Base-by-base conservation (phyloP, 2,329 filamentous ascomycete genomes). In the Exserohilum rostratum region DNA sequence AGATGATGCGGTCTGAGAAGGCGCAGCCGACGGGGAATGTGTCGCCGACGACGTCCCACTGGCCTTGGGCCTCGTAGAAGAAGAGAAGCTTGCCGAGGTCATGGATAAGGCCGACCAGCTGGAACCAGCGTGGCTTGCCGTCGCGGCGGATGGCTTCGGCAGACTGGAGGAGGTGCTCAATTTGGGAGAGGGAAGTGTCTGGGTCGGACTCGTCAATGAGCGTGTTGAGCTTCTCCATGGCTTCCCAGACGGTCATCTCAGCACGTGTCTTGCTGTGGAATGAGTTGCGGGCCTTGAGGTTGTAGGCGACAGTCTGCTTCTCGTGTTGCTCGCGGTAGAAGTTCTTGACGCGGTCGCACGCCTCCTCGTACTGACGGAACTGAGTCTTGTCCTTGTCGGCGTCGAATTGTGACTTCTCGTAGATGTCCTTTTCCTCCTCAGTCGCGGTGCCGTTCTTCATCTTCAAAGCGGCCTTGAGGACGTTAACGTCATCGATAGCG, bases 1-100 rank as follows among this genome's bases (percentile, higher is more conserved):
- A 91, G 78, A 96, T 89, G 79, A 93, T 93, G 62, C 83, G 81
- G 55, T 87, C 79, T 70, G 91, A 88, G 70, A 90, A 91, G 58
- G 83, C 84, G 74, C 88, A 91, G 66, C 90, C 90, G 37, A 92
- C 88, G 40, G 89, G 88, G 77, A 93, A 92, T 0, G 89, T 92
- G 76, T 93, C 90, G 53, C 92, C 92, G 22, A 96, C 92, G 3
- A 96, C 91, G 70, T 96, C 91, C 92, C 92, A 96, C 78, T 96
- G 92, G 46, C 91, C 91, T 68, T 88, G 80, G n/a, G 90, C 90
- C 57, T 86, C 90, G 78, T 90, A 90, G 79, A 91, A 90, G 80
- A 87, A 90, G 60, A 91, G 84, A 10, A 93, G 83, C 78, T 92
- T 93, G 74, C 90, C 90, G 1, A 92, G 81, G 70, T 92, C 90